Base-by-base conservation (phyloP, 805 yeast genomes). In the Tetrapisispora pingtungensis region DNA sequence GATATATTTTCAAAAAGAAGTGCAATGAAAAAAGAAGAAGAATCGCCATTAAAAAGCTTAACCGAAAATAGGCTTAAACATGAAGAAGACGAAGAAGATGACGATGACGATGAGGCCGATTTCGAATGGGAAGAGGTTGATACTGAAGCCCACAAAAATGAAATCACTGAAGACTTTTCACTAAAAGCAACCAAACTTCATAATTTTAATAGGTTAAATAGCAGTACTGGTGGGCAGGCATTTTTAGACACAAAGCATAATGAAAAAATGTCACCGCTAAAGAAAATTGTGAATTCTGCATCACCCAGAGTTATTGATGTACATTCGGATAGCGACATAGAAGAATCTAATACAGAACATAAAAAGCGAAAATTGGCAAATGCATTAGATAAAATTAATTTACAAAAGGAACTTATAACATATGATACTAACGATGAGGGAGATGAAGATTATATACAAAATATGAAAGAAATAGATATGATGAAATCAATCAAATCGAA, bases 91-190 rank as follows among this genome's bases (percentile, higher is more conserved):
- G 53, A 57, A 20, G 65, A 55, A 2, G 64, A 55, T 14, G 67
- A 58, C 6, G 64, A 52, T 7, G 62, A 39, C 18, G 68, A 59
- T 1, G 68, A 58, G 13, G 70, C 62, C 32, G 74, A 69, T 13
- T 65, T 71, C 24, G 88, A 80, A 35, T 80, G 84, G 80, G 89
- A 84, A 53, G 94, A 84, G 49, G 83, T 84, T 4, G 72, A 71
- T 12, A 45, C 73, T 8, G 60, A 63, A 27, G 46, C 55, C 0
- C 53, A 54, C 36, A 46, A 51, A 10, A 48, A 48, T 27, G 52
- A 55, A 36, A 48, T 48, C 10, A 45, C 48, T 14, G 63, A 61
- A 40, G 69, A 68, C 50, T 69, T 62, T 39, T 71, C 80, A 2
- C 57, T 74, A 10, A 66, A 66, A 39, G 63, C 72, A 1, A 56